phyloP scores from a whole-genome alignment of 2,329 filamentous ascomycete species.

The Neofusicoccum ribis region DNA sequence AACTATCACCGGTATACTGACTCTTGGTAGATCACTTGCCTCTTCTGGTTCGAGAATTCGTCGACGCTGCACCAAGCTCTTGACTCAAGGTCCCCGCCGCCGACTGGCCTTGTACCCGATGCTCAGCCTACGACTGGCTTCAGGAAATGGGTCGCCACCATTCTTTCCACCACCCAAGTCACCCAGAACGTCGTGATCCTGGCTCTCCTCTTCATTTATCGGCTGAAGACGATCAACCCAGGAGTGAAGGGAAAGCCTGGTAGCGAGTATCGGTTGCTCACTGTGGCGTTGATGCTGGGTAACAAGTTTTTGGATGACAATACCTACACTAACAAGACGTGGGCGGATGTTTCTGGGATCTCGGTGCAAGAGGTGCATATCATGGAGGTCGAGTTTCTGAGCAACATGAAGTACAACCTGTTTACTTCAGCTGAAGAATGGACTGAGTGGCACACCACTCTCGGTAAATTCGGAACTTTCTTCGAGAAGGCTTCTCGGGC shows the following conservation, averaged over 20 bases:
- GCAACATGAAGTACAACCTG: constrained; percentile 95
- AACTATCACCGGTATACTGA: constrained; percentile 2
- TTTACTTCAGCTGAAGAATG: constrained; percentile 84
- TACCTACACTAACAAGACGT: constrained; percentile 99
- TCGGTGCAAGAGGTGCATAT: constrained; percentile 93
- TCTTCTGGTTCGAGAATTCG: constrained; percentile 96
- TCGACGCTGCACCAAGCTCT: constrained; percentile 76
- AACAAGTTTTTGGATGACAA: constrained; percentile 99
- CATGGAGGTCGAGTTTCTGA: constrained; percentile 99
- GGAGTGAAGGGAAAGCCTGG: constrained; percentile 86
- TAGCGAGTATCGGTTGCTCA: constrained; percentile 89
- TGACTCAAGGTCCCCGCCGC: constrained; percentile 50
- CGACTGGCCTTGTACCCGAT: constrained; percentile 63
- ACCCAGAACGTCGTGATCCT: constrained; percentile 92
- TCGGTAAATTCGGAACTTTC: constrained; percentile 80
- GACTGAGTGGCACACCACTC: constrained; percentile 80
- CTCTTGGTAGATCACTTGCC: constrained; percentile 73
- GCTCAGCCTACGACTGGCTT: constrained; percentile 79
- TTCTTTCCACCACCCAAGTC: constrained; percentile 91
- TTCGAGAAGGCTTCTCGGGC: constrained; percentile 67
- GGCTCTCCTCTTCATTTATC: constrained; percentile 88
- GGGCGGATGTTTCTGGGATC: constrained; percentile 96
- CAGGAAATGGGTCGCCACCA: constrained; percentile 88
- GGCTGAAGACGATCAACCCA: constrained; percentile 86
- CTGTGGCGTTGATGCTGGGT: constrained; percentile 93